Conservation (phyloP, 2,329 filamentous ascomycete species). For the Hypoxylon sp. region DNA sequence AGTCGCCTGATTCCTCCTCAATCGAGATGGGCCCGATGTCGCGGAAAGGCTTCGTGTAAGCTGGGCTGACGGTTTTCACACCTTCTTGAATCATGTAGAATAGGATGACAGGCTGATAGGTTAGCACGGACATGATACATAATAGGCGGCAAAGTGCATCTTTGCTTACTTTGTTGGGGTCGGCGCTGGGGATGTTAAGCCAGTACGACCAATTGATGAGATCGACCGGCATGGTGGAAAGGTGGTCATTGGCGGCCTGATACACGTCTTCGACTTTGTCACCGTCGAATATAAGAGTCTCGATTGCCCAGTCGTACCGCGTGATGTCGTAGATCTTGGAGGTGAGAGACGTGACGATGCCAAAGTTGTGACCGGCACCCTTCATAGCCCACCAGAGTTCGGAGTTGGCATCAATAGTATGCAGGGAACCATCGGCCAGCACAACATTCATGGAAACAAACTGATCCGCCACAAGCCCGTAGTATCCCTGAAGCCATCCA, state of each 20-base stretch:
- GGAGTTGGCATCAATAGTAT: constrained; percentile 45
- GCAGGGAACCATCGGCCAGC: constrained; percentile 49
- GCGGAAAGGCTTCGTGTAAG: constrained; percentile 53
- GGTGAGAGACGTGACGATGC: constrained; percentile 54
- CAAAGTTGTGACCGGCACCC: constrained; percentile 67
- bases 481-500: constrained; percentile 50
- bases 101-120: constrained; percentile 49
- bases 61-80: constrained; percentile 50
- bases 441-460: constrained; percentile 52
- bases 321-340: constrained; percentile 51
- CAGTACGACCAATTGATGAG: constrained; percentile 61
- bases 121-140: not conserved
- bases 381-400: constrained; percentile 62
- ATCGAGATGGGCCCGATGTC: constrained; percentile 49
- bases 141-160: not conserved
- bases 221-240: constrained; percentile 33
- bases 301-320: constrained; percentile 50
- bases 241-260: not conserved
- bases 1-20: constrained; percentile 49
- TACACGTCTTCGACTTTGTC: constrained; percentile 38
- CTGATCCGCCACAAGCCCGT: constrained; percentile 54
- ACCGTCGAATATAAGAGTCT: constrained; percentile 52
- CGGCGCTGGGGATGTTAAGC: constrained; percentile 50
- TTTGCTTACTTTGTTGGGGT: constrained; percentile 51
- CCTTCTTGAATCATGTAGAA: constrained; percentile 55